phyloP scores from a whole-genome alignment of 495 filamentous ascomycete genomes.

The Collariella sp. region DNA sequence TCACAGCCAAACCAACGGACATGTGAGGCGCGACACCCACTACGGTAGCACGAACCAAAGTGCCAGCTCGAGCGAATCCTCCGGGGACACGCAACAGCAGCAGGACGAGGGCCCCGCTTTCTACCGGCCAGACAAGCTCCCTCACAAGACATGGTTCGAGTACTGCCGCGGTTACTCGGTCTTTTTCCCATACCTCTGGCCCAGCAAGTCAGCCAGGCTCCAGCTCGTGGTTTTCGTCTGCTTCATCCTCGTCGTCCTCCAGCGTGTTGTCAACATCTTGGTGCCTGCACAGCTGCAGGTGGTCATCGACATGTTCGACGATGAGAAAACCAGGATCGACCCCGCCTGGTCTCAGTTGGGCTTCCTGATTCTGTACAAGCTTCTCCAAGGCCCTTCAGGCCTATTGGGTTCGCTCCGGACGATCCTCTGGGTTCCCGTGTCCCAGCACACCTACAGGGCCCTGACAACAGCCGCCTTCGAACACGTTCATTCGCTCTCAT shows the following conservation, averaged over 20 bases:
- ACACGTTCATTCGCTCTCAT: conserved; percentile 82
- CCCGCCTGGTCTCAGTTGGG: conserved; percentile 48
- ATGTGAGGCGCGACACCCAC: conserved; percentile 15
- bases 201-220: conserved; percentile 60
- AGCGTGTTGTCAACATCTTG: conserved; percentile 71
- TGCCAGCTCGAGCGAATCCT: conserved; percentile 21
- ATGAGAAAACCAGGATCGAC: conserved; percentile 17
- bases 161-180: conserved; percentile 80
- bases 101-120: conserved; percentile 44
- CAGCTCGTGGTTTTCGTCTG: conserved; percentile 73
- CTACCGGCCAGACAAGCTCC: conserved; percentile 43
- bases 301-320: conserved; percentile 65
- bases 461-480: conserved; percentile 94
- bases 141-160: conserved; percentile 47
- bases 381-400: conserved; percentile 83
- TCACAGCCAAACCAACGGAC: conserved; percentile 26
- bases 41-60: conserved; percentile 23
- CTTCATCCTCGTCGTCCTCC: conserved; percentile 63
- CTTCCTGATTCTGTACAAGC: conserved; percentile 68
- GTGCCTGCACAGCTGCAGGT: conserved; percentile 67
- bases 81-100: conserved; percentile 22
- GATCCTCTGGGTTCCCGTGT: conserved; percentile 87
- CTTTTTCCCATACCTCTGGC: conserved; percentile 95
- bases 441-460: conserved; percentile 94
- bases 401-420: conserved; percentile 73